A percentile compares a stretch with the other conserved stretches of the same genome.
Evolutionary conservation across 83 land plant species (phyloP).

Genomic region (Thuja plicata): DNA sequence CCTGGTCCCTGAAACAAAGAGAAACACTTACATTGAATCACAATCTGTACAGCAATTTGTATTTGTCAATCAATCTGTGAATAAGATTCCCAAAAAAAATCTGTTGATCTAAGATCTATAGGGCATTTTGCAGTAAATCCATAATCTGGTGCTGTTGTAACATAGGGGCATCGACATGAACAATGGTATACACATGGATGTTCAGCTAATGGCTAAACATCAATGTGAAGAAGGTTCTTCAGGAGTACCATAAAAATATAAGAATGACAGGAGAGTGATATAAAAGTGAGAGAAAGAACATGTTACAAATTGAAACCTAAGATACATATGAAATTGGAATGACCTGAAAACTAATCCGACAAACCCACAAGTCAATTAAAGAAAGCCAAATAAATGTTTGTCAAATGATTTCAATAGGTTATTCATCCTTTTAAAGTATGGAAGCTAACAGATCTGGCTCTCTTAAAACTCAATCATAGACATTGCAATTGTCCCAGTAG

Average conservation of each 20-base stretch:
- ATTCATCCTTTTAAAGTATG: background rate
- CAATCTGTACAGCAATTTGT: no score
- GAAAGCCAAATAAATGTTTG: background rate
- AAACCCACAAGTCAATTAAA: background rate
- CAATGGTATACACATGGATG: background rate
- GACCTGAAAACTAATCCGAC: background rate
- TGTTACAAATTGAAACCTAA: background rate
- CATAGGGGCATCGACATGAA: background rate
- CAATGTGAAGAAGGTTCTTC: background rate
- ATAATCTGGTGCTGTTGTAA: no score
- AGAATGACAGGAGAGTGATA: background rate
- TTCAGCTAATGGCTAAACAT: slow-evolving; percentile 1
- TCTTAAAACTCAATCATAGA: background rate
- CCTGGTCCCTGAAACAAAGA: no score
- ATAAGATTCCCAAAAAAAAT: no score
- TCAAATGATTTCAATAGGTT: background rate
- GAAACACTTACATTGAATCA: no score
- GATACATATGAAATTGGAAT: background rate
- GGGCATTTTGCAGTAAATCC: no score
- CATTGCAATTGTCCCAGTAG: background rate
- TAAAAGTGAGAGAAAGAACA: background rate
- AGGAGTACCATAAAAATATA: background rate
- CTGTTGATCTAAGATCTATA: no score
- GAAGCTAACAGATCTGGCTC: background rate
- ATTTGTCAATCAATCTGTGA: no score